These are phyloP conservation scores for Litsea cubeba DNA, from an alignment of 164 flowering plant species.

Conservation along the genomic window DNA sequence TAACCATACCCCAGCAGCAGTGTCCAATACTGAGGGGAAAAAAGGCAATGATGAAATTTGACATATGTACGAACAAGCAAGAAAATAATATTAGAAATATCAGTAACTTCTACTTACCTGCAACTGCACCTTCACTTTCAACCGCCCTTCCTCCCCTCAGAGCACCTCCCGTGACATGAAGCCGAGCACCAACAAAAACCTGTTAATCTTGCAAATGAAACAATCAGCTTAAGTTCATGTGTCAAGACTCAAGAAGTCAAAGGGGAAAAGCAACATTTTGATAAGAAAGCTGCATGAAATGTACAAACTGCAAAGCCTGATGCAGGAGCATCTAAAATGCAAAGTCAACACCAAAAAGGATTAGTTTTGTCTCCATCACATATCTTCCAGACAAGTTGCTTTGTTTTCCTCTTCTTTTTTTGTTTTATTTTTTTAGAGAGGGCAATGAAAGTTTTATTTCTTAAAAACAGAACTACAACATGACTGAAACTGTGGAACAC, in stretches of 20 bases:
- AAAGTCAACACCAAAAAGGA: no score
- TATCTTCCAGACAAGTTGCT: no score
- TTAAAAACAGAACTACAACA: no score
- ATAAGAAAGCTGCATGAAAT: no score
- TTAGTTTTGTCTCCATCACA: no score
- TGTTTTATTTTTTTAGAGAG: no score
- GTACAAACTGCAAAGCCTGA: no score
- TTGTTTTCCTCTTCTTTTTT: no score
- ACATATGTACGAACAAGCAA: background rate
- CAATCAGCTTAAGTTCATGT: background rate
- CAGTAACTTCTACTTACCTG: conserved; percentile 45
- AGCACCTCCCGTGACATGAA: conserved; percentile 95
- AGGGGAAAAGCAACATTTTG: no score
- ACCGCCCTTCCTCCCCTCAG: conserved; percentile 82
- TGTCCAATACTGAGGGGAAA: conserved; percentile 66
- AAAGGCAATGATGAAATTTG: background rate
- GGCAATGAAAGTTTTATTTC: no score
- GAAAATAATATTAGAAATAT: conserved; percentile 2
- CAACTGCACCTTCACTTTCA: conserved; percentile 84
- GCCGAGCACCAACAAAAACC: conserved; percentile 94
- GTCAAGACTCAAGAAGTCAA: background rate
- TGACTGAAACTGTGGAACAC: no score
- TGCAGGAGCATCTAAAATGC: no score
- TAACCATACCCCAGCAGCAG: conserved; percentile 99
- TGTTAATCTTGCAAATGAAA: conserved; percentile 26